Percentiles rank a stretch among this genome's conserved stretches.
These are phyloP conservation scores for Tolypocladium endophyticum DNA, from an alignment of 2,329 filamentous ascomycete genomes.

Conservation along the genomic window DNA sequence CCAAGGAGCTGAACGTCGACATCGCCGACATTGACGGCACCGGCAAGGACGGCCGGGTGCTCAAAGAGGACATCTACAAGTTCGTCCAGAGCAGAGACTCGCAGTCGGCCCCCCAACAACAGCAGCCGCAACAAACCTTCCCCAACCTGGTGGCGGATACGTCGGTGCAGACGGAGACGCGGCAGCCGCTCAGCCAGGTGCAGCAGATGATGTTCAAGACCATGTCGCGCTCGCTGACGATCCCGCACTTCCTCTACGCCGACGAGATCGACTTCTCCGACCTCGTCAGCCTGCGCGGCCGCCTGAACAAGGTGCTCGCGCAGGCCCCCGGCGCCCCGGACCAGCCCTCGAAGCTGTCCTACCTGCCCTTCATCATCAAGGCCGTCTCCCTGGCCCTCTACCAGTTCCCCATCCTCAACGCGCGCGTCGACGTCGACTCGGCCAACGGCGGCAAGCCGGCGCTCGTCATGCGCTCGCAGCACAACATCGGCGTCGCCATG, in stretches of 20 bases:
- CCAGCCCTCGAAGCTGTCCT: slow-evolving; percentile 61
- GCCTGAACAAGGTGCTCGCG: slow-evolving; percentile 57
- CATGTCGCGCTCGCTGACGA: slow-evolving; percentile 85
- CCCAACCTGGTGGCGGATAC: slow-evolving; percentile 5
- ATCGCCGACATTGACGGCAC: slow-evolving; percentile 74
- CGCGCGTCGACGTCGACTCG: slow-evolving; percentile 57
- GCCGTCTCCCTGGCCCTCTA: slow-evolving; percentile 78
- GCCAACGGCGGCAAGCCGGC: slow-evolving; percentile 52
- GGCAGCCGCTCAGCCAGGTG: slow-evolving; percentile 60
- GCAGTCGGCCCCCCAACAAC: slow-evolving; percentile 1
- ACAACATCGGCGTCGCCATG: slow-evolving; percentile 95
- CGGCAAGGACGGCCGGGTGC: slow-evolving; percentile 79
- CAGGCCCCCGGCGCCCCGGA: slow-evolving; percentile 29
- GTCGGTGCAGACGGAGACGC: slow-evolving; percentile 54
- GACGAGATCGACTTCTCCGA: slow-evolving; percentile 77
- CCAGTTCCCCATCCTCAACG: slow-evolving; percentile 78
- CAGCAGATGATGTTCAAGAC: slow-evolving; percentile 94
- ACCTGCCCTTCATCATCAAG: slow-evolving; percentile 92
- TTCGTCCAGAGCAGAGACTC: slow-evolving; percentile 48
- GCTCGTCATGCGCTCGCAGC: slow-evolving; percentile 67
- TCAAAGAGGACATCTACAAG: slow-evolving; percentile 83
- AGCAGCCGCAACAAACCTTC: not conserved
- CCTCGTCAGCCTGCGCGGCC: slow-evolving; percentile 61
- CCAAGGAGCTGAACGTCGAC: slow-evolving; percentile 67
- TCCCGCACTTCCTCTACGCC: slow-evolving; percentile 92